phyloP scores from a whole-genome alignment of 305 asterid species.

The Fraxinus angustifolia region DNA sequence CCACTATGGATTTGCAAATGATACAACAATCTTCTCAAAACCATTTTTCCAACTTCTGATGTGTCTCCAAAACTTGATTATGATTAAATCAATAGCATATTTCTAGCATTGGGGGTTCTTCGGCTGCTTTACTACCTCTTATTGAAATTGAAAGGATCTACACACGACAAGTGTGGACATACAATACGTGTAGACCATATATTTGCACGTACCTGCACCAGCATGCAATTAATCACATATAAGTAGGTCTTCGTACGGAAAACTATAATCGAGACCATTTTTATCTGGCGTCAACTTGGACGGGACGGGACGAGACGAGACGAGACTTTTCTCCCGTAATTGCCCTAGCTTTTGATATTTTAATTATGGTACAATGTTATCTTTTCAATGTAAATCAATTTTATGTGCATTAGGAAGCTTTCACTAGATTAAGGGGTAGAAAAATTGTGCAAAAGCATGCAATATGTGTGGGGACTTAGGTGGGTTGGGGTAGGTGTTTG shows the following conservation, averaged over 20 bases:
- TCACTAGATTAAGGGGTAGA: background rate
- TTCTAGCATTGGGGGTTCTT: constrained; percentile 15
- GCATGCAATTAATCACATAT: background rate
- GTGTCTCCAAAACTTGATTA: constrained; percentile 8
- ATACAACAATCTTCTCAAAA: constrained; percentile 56
- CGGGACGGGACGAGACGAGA: constrained; percentile 27
- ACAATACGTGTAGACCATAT: background rate
- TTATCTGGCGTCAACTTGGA: constrained; percentile 19
- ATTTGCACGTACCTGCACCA: background rate
- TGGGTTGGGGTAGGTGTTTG: background rate
- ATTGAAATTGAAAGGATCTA: background rate
- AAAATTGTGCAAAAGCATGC: background rate
- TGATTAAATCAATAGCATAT: constrained; percentile 1
- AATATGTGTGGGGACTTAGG: background rate
- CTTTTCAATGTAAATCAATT: constrained; percentile 49
- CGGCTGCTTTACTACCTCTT: constrained; percentile 8
- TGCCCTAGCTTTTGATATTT: constrained; percentile 4
- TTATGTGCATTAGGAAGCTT: constrained; percentile 28
- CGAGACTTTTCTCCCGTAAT: constrained; percentile 7
- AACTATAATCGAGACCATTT: background rate
- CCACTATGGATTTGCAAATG: constrained; percentile 71
- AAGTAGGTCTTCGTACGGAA: background rate
- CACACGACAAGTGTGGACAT: background rate
- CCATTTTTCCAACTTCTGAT: constrained; percentile 75
- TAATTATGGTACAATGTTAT: constrained; percentile 13